A percentile compares a stretch with the other conserved stretches of the same genome.
Conservation (phyloP, 106 monocot genomes). For the Allium sativum region DNA sequence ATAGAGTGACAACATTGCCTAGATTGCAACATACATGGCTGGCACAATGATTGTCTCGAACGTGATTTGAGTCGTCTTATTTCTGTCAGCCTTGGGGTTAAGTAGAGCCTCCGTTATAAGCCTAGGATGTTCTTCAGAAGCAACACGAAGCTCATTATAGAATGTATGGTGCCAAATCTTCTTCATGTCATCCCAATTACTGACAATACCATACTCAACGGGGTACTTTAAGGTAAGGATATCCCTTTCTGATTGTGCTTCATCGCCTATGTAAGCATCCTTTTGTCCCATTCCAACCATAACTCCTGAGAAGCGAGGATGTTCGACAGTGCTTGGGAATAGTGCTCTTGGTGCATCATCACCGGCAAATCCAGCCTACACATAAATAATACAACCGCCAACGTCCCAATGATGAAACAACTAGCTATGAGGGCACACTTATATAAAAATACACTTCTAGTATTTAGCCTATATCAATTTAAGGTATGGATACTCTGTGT, state of each 20-base stretch:
- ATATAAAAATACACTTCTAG: neutral
- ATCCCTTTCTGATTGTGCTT: constrained; percentile 50
- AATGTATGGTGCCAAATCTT: constrained; percentile 51
- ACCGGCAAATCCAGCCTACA: constrained; percentile 56
- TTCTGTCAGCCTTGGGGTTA: constrained; percentile 60
- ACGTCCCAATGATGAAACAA: neutral
- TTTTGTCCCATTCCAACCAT: constrained; percentile 68
- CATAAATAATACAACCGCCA: neutral
- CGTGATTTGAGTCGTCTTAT: constrained; percentile 55
- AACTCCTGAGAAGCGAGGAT: constrained; percentile 47
- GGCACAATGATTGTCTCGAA: constrained; percentile 46
- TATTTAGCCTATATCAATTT: neutral
- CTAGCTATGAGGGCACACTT: no score
- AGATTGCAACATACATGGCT: constrained; percentile 56
- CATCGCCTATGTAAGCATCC: constrained; percentile 48
- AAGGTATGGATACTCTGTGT: no score
- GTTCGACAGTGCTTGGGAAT: constrained; percentile 47
- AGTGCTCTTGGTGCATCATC: constrained; percentile 58
- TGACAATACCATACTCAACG: constrained; percentile 60
- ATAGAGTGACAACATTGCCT: constrained; percentile 52
- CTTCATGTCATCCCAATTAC: constrained; percentile 71
- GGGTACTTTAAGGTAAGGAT: constrained; percentile 63
- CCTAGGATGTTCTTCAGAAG: constrained; percentile 47
- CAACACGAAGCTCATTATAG: constrained; percentile 49
- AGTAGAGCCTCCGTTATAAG: constrained; percentile 55